Evolutionary conservation across 1,284 basidiomycete species (phyloP).

Genomic region (Testicularia cyperi): DNA sequence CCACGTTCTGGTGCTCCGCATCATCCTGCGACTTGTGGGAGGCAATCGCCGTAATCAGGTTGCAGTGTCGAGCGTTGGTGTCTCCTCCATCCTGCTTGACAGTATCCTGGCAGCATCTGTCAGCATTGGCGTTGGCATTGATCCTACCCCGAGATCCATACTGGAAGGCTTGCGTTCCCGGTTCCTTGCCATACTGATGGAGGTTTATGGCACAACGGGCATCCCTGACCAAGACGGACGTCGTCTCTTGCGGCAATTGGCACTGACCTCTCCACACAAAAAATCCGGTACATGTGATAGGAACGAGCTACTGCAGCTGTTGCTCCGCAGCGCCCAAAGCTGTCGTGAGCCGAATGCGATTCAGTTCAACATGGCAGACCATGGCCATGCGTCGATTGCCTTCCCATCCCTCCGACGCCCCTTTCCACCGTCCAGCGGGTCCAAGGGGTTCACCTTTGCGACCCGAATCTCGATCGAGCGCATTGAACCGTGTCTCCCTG

Average conservation of each 20-base stretch:
- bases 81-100: conserved; percentile 13
- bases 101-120: conserved; percentile 1
- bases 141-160: background rate
- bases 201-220: conserved; percentile 21
- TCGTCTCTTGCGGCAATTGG: no score
- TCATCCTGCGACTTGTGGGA: conserved; percentile 4
- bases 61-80: conserved; percentile 5
- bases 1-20: conserved; percentile 14
- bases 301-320: conserved; percentile 22
- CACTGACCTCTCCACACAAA: conserved; percentile 6
- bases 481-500: conserved; percentile 27
- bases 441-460: conserved; percentile 44
- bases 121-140: no score
- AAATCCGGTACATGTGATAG: background rate
- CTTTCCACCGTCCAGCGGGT: conserved; percentile 35
- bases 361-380: conserved; percentile 27
- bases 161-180: no score
- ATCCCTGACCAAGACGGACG: conserved; percentile 34
- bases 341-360: conserved; percentile 36
- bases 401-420: conserved; percentile 40
- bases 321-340: conserved; percentile 26
- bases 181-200: conserved; percentile 9
- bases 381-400: conserved; percentile 39
- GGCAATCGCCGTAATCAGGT: conserved; percentile 16
- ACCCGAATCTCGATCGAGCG: conserved; percentile 37